phyloP scores from a whole-genome alignment of 2,329 filamentous ascomycete genomes.

The Penicillium sp. region DNA sequence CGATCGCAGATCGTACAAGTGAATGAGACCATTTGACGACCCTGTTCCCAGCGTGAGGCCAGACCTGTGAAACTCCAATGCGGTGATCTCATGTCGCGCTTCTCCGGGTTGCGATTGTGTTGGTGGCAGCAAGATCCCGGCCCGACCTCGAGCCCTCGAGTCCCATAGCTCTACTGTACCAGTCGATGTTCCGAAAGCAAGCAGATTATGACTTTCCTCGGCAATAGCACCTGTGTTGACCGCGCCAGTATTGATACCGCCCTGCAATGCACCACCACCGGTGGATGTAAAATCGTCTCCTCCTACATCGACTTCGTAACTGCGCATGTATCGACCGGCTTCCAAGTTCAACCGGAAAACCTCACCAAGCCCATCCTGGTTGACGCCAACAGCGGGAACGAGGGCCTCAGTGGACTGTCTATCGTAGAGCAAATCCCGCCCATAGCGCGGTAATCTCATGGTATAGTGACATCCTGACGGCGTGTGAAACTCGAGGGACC shows the following conservation, averaged over 20 bases:
- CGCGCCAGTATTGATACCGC: slow-evolving; percentile 76
- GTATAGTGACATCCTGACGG: slow-evolving; percentile 82
- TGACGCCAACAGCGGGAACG: slow-evolving; percentile 81
- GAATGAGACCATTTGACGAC: slow-evolving; percentile 80
- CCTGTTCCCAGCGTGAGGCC: slow-evolving; percentile 83
- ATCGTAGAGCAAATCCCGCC: slow-evolving; percentile 83
- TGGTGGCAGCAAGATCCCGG: slow-evolving; percentile 67
- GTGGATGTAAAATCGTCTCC: slow-evolving; percentile 66
- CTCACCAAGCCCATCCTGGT: slow-evolving; percentile 80
- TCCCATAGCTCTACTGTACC: slow-evolving; percentile 99
- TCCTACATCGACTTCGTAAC: slow-evolving; percentile 86
- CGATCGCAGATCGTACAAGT: slow-evolving; percentile 87
- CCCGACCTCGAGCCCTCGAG: slow-evolving; percentile 73
- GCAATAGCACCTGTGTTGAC: slow-evolving; percentile 87
- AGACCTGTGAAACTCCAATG: slow-evolving; percentile 77
- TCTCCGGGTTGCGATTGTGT: slow-evolving; percentile 36
- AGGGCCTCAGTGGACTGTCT: slow-evolving; percentile 77
- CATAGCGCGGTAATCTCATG: slow-evolving; percentile 87
- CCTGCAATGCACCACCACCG: slow-evolving; percentile 74
- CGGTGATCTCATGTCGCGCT: slow-evolving; percentile 65
- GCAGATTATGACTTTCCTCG: slow-evolving; percentile 80
- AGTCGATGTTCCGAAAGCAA: slow-evolving; percentile 88
- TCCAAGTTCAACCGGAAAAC: slow-evolving; percentile 92
- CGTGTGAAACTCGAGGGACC: slow-evolving; percentile 89
- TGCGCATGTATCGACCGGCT: slow-evolving; percentile 87